These are phyloP conservation scores for Scedosporium boydii DNA, from an alignment of 2,329 filamentous ascomycete species.

Conservation along the genomic window DNA sequence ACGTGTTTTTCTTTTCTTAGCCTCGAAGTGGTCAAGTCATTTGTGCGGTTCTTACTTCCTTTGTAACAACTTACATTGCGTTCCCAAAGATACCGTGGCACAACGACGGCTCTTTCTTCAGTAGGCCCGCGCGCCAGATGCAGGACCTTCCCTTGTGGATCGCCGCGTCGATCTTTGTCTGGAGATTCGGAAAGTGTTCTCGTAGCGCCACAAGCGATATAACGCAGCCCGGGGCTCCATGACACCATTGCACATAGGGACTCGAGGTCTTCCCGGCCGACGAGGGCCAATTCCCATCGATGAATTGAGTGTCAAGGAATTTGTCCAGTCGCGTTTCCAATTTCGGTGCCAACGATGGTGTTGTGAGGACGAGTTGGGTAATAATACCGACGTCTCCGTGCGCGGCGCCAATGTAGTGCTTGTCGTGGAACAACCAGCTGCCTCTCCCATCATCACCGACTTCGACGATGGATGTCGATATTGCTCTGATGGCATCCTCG, in stretches of 20 bases:
- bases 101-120: conserved; percentile 55
- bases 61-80: conserved; percentile 37
- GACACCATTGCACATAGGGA: conserved; percentile 54
- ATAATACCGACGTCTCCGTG: conserved; percentile 63
- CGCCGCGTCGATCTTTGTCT: conserved; percentile 41
- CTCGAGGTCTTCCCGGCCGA: conserved; percentile 29
- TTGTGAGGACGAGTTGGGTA: conserved; percentile 55
- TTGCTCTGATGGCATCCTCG: conserved; percentile 43
- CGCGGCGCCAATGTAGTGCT: conserved; percentile 53
- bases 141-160: conserved; percentile 41
- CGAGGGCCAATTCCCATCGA: conserved; percentile 55
- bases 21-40: too few relatives aligned
- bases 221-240: conserved; percentile 56
- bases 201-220: conserved; percentile 46
- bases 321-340: conserved; percentile 43
- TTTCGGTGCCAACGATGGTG: conserved; percentile 37
- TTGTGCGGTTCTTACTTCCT: background rate
- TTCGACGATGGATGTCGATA: conserved; percentile 51
- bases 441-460: conserved; percentile 31
- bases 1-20: background rate
- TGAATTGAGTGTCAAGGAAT: conserved; percentile 49
- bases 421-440: conserved; percentile 55
- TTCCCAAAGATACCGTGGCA: conserved; percentile 60
- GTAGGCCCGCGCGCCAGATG: conserved; percentile 45
- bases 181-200: conserved; percentile 44